Evolutionary conservation across 129 eudicot genomes (phyloP), one percentile per base, ranked within the genome.

Genomic region (Chrysanthemum seticuspe): DNA sequence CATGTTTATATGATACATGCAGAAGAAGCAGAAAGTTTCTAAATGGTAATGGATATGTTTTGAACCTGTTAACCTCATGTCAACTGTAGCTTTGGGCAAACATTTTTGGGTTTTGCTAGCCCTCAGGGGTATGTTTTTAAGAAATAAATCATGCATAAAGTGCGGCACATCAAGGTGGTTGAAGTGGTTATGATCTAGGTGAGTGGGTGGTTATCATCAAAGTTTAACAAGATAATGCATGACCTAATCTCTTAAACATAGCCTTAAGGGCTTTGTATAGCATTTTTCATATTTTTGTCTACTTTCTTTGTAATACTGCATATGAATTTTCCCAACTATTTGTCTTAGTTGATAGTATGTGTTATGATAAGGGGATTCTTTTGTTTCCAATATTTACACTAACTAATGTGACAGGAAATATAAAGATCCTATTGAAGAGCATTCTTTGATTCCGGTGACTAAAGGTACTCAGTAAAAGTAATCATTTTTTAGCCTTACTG

Each of bases 381-480:
- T 9, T 15, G 61, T 57, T 48, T 23, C 60, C 60, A 16, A n/a
- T 67, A 76, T 59, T 76, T 49, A 68, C 16, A 47, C 54, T 49
- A 15, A 27, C 40, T 70, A 56, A 52, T 68, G 80, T 72, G 76
- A 76, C 76, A 85, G 83, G 86, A 73, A 78, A 76, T 18, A 19
- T 54, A 73, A 67, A 84, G 78, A 75, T 76, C 73, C 68, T 65
- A 65, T 76, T 60, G 81, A 79, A 68, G 78, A 74, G 27, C 72
- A 59, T 49, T 71, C 85, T 71, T 76, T 76, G 68, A 67, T 59
- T 77, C 65, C 23, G 45, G 76, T 40, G 71, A 57, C 40, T 65
- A 65, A 65, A 72, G 82, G 81, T 77, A 62, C 65, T 71, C 11
- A 59, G 60, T 51, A 36, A 21, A 62, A 52, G 15, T 70, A 29